phyloP scores from a whole-genome alignment of 768 basidiomycete species.

The Pleurotus sapidus region DNA sequence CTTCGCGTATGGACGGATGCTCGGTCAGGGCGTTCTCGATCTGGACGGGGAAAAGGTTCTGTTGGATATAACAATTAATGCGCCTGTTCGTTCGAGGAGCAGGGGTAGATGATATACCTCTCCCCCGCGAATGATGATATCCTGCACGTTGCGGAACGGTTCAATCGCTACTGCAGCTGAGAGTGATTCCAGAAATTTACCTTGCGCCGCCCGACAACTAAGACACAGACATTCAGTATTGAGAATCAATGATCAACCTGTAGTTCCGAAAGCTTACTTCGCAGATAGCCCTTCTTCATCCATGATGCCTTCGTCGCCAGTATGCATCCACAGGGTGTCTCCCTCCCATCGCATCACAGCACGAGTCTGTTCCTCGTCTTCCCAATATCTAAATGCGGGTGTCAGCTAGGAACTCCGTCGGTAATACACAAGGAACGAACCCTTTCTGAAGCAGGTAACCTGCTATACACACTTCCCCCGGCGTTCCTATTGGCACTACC shows the following conservation, averaged over 20 bases:
- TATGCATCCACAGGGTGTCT: slow-evolving; percentile 77
- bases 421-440: slow-evolving; percentile 25
- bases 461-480: slow-evolving; percentile 72
- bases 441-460: slow-evolving; percentile 83
- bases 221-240: not conserved
- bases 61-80: too few relatives aligned
- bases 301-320: slow-evolving; percentile 78
- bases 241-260: not conserved
- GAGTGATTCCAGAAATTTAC: slow-evolving; percentile 25
- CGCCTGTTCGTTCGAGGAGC: too few relatives aligned
- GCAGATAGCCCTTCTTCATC: slow-evolving; percentile 81
- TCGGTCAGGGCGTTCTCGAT: slow-evolving; percentile 73
- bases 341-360: slow-evolving; percentile 52
- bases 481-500: slow-evolving; percentile 65
- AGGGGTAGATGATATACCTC: slow-evolving; percentile 43
- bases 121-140: slow-evolving; percentile 84
- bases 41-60: slow-evolving; percentile 84
- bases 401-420: not conserved
- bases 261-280: slow-evolving; percentile 41
- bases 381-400: slow-evolving; percentile 60
- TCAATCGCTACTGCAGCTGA: not conserved
- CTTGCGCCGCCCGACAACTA: slow-evolving; percentile 81
- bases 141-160: slow-evolving; percentile 33
- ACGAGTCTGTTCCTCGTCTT: slow-evolving; percentile 64
- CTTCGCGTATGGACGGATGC: slow-evolving; percentile 61